Evolutionary conservation across 768 basidiomycete species (phyloP).

Genomic region (Tylopilus felleus): DNA sequence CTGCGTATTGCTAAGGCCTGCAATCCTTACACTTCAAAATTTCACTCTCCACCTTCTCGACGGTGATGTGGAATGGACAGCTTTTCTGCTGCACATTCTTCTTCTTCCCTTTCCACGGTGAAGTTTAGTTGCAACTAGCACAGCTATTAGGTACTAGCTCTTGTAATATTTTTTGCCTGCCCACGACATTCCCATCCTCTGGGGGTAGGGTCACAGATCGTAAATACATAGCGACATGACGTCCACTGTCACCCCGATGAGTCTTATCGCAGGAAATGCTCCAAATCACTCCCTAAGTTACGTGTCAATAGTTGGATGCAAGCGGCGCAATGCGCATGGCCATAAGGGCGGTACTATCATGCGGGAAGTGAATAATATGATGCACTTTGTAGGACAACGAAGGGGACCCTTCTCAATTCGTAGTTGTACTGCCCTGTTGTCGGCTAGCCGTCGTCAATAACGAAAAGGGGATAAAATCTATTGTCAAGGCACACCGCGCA

Average conservation of each 20-base stretch:
- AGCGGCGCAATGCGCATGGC: background rate
- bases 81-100: background rate
- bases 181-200: no score
- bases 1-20: constrained; percentile 29
- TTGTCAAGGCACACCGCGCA: background rate
- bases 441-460: background rate
- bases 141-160: background rate
- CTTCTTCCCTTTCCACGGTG: background rate
- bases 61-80: no score
- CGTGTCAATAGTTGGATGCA: background rate
- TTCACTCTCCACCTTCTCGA: background rate
- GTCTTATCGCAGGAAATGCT: no score
- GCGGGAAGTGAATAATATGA: no score
- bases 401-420: background rate
- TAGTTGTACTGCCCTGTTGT: no score
- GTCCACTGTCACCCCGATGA: no score
- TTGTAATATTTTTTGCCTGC: background rate
- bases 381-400: no score
- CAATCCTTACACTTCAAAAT: background rate
- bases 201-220: background rate
- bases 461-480: background rate
- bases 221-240: background rate
- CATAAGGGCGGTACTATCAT: no score
- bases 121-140: background rate
- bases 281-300: no score